Evolutionary conservation across 1,139 yeast species (phyloP).

Genomic region (Lodderomyces oxycetoniae): DNA sequence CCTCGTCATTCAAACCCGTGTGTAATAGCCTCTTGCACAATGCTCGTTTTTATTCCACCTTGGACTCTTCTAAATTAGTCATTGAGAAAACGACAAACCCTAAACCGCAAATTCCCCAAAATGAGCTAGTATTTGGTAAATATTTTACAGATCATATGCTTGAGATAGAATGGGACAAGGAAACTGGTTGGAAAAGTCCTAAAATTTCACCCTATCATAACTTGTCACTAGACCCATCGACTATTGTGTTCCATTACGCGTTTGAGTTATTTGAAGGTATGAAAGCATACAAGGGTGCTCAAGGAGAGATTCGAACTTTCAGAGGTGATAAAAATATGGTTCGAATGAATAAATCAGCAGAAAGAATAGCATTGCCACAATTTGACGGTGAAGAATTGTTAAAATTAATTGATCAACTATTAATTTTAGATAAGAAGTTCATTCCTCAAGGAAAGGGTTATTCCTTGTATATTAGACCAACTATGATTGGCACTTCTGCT

Average conservation of each 20-base stretch:
- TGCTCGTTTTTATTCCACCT: constrained; percentile 13
- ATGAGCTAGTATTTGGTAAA: constrained; percentile 78
- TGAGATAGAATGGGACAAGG: constrained; percentile 75
- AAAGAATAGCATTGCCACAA: constrained; percentile 79
- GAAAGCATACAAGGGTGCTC: constrained; percentile 79
- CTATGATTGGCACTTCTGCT: constrained; percentile 86
- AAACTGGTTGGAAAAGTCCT: constrained; percentile 82
- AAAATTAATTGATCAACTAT: constrained; percentile 69
- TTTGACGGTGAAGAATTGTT: constrained; percentile 76
- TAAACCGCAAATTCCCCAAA: constrained; percentile 66
- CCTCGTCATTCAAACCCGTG: no score
- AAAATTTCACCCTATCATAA: constrained; percentile 80
- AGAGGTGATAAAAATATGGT: constrained; percentile 89
- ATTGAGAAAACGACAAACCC: constrained; percentile 58
- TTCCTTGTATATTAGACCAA: constrained; percentile 89
- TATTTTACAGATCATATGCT: constrained; percentile 89
- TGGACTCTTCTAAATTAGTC: constrained; percentile 66
- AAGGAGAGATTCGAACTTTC: constrained; percentile 72
- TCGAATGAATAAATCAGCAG: constrained; percentile 84
- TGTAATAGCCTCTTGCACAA: no score
- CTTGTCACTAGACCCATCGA: constrained; percentile 74
- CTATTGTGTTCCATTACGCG: constrained; percentile 89
- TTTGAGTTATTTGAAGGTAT: constrained; percentile 95
- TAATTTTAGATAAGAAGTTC: constrained; percentile 66
- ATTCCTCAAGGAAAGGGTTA: constrained; percentile 84